A percentile compares a stretch with the other conserved stretches of the same genome.
phyloP scores from a whole-genome alignment of 768 basidiomycete species.

The Boletus rex-veris region DNA sequence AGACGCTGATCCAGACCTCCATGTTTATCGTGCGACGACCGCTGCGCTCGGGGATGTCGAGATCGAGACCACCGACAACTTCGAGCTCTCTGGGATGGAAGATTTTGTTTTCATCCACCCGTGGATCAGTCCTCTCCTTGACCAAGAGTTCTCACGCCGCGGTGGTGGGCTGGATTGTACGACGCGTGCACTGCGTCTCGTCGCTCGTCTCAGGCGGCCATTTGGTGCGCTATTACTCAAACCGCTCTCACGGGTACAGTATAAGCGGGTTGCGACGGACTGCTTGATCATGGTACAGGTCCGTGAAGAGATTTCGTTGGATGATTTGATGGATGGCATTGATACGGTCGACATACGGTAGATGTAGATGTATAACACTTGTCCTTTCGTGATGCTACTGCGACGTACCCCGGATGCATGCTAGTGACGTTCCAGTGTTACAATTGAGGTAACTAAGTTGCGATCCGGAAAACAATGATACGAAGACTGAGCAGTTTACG shows the following conservation, averaged over 20 bases:
- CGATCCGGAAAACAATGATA: no score
- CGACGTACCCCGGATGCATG: no score
- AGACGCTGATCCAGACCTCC: neutral
- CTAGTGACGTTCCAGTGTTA: no score
- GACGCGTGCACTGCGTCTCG: neutral
- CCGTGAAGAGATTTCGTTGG: neutral
- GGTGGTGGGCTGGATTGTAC: neutral
- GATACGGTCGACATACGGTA: neutral
- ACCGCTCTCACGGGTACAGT: neutral
- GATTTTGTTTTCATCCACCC: slow-evolving; percentile 8
- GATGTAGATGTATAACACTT: no score
- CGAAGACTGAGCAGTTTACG: no score
- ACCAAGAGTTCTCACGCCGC: neutral
- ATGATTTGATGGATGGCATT: neutral
- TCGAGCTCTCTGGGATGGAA: neutral
- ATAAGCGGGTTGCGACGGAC: neutral
- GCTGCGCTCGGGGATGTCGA: neutral
- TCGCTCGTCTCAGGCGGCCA: neutral
- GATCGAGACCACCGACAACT: slow-evolving; percentile 1
- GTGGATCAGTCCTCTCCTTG: neutral
- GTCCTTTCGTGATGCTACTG: no score
- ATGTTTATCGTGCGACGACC: neutral
- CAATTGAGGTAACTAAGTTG: no score
- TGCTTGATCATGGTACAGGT: neutral
- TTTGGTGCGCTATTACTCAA: neutral